phyloP scores from a whole-genome alignment of 73 alveolate species.

The Blepharisma japonicum region DNA sequence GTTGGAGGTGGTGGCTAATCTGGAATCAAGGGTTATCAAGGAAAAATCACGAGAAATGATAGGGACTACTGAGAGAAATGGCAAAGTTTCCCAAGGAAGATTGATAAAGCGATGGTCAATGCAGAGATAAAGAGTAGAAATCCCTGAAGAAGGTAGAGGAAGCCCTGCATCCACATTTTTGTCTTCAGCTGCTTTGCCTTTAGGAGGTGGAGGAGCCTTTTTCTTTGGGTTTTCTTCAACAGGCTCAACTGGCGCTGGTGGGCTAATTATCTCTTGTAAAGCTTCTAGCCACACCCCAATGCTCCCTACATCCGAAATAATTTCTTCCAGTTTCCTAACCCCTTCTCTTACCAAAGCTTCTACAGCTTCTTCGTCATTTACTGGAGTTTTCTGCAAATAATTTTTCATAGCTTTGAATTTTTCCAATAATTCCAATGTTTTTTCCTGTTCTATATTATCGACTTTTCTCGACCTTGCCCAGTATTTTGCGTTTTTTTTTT shows the following conservation, averaged over 20 bases:
- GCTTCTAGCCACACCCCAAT: conserved; percentile 58
- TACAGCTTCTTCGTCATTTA: conserved; percentile 81
- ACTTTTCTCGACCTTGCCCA: conserved; percentile 63
- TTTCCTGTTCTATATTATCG: conserved; percentile 55
- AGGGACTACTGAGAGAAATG: conserved; percentile 71
- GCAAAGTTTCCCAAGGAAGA: conserved; percentile 82
- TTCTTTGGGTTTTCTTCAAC: conserved; percentile 42
- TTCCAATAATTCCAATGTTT: conserved; percentile 61
- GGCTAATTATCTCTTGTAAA: conserved; percentile 76
- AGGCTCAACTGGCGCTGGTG: conserved; percentile 62
- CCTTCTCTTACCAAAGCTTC: conserved; percentile 68
- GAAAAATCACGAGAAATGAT: conserved; percentile 82
- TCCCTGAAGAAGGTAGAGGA: conserved; percentile 76
- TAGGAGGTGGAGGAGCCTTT: conserved; percentile 43
- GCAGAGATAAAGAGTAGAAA: conserved; percentile 73
- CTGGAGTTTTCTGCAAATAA: conserved; percentile 78
- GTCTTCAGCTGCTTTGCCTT: conserved; percentile 53
- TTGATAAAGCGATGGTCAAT: conserved; percentile 76
- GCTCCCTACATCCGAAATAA: conserved; percentile 61
- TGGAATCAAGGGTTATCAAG: conserved; percentile 62
- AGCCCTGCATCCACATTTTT: conserved; percentile 51
- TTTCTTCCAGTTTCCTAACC: conserved; percentile 57
- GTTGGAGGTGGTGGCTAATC: conserved; percentile 70
- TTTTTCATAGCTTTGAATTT: conserved; percentile 59
- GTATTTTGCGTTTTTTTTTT: conserved; percentile 67